Evolutionary conservation across 164 flowering plant genomes (phyloP), one percentile per base, ranked within the genome.

Genomic region (Nymphaea colorata): DNA sequence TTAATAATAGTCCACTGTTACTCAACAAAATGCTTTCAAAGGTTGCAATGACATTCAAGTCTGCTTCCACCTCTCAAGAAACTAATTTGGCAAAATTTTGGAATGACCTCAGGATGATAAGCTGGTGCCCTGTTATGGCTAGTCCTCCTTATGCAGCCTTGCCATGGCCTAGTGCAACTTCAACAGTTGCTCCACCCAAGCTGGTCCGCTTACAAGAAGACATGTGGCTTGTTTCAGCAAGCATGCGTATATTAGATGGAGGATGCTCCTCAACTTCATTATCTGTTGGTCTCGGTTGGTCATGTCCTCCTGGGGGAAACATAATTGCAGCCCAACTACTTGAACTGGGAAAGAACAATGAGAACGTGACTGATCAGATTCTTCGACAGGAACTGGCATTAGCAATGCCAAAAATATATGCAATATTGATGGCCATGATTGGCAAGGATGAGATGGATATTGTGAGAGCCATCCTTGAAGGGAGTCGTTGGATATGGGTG

Each of bases 401-500:
- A 64, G 86, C 89, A 70, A 91, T 94, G 98, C 98, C 98, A 14
- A 86, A 85, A 77, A 84, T 94, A 76, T 94, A 94, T 79, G 81
- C 96, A 59, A 82, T 90, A 73, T 71, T 94, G 68, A 73, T 76
- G 47, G 70, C 74, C 61, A 79, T 89, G 85, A 74, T 89, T 70
- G 86, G 86, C 70, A 77, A 89, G 2, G 98, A 91, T 76, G 96
- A 94, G 74, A 94, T 94, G 90, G 97, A 91, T 43, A 85, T 94
- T 76, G 93, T 91, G 63, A 94, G 87, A 75, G 96, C 93, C 82
- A 83, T 94, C 77, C 83, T 94, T 69, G 97, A 94, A 84, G 96
- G 96, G 25, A 84, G 86, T 72, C 90, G 97, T 16, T 94, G 98
- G 98, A 83, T 94, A 75, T 94, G 98, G 98, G 97, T 94, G 10